These are phyloP conservation scores for Lantana camara DNA, from an alignment of 257 asterid genomes.

Conservation along the genomic window DNA sequence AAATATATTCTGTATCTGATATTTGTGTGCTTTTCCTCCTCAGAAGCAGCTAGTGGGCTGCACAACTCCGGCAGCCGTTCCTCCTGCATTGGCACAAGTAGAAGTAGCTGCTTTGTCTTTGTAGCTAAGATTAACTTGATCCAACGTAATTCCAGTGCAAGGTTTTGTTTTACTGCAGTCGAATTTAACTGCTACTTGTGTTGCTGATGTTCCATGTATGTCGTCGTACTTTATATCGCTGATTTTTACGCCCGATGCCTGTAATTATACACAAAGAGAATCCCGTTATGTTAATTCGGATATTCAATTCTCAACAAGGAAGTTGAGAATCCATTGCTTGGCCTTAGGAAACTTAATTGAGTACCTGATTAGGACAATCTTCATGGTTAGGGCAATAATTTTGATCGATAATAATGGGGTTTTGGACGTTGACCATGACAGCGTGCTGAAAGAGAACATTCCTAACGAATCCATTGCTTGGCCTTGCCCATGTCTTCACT, in stretches of 20 bases:
- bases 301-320: neutral
- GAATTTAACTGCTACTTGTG: constrained; percentile 38
- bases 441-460: constrained; percentile 42
- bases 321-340: too few relatives aligned
- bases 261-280: neutral
- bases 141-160: constrained; percentile 38
- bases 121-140: constrained; percentile 35
- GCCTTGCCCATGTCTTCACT: constrained; percentile 71
- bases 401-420: constrained; percentile 63
- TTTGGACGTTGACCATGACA: constrained; percentile 46
- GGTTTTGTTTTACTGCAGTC: constrained; percentile 41
- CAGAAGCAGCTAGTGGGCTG: constrained; percentile 35
- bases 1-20: neutral
- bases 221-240: constrained; percentile 45
- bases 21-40: neutral
- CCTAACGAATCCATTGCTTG: constrained; percentile 57
- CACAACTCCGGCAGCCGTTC: constrained; percentile 29
- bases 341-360: too few relatives aligned
- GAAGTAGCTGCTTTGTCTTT: constrained; percentile 33
- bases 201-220: constrained; percentile 51
- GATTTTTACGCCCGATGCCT: constrained; percentile 44
- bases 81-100: constrained; percentile 37
- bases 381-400: constrained; percentile 51
- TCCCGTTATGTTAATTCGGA: neutral
- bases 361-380: constrained; percentile 48